A percentile compares a stretch with the other conserved stretches of the same genome.
Evolutionary conservation across 495 filamentous ascomycete species (phyloP).

Genomic region (Trichocladium antarcticum): DNA sequence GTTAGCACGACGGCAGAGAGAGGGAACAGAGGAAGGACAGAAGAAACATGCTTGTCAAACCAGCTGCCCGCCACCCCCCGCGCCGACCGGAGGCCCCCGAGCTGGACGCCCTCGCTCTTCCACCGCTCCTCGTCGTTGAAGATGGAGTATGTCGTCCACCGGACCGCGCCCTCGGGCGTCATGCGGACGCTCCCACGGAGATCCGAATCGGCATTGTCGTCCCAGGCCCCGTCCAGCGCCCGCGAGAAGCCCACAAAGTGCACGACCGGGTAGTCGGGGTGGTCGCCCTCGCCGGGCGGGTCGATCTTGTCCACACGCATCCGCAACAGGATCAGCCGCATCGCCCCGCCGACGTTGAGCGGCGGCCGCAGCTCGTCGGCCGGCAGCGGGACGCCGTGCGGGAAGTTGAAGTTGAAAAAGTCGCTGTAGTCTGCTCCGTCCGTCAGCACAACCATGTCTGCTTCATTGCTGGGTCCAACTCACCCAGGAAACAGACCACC

Average conservation of each 20-base stretch:
- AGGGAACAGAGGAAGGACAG: not conserved
- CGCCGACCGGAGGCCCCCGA: slow-evolving; percentile 47
- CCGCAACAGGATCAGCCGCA: slow-evolving; percentile 53
- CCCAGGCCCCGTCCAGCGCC: slow-evolving; percentile 44
- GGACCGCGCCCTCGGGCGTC: slow-evolving; percentile 52
- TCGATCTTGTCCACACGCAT: slow-evolving; percentile 43
- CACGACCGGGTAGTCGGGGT: slow-evolving; percentile 44
- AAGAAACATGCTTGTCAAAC: slow-evolving; percentile 49
- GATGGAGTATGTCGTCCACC: slow-evolving; percentile 54
- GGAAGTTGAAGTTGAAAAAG: slow-evolving; percentile 52
- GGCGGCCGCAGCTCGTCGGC: slow-evolving; percentile 36
- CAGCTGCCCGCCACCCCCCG: slow-evolving; percentile 53
- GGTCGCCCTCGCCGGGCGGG: slow-evolving; percentile 35
- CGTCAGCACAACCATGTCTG: too few species aligned
- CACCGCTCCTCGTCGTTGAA: slow-evolving; percentile 51
- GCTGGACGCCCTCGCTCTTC: slow-evolving; percentile 54
- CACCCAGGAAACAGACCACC: slow-evolving; percentile 42
- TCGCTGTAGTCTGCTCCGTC: slow-evolving; percentile 45
- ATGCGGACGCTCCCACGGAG: slow-evolving; percentile 42
- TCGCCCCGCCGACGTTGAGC: slow-evolving; percentile 46
- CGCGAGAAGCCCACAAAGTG: slow-evolving; percentile 47
- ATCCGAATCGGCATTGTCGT: slow-evolving; percentile 49
- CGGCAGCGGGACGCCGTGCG: slow-evolving; percentile 18
- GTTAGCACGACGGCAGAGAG: not conserved
- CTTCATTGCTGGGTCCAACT: not conserved